Evolutionary conservation across 140 eudicot genomes (phyloP), one percentile per base, ranked within the genome.

Genomic region (Erigeron philadelphicus): DNA sequence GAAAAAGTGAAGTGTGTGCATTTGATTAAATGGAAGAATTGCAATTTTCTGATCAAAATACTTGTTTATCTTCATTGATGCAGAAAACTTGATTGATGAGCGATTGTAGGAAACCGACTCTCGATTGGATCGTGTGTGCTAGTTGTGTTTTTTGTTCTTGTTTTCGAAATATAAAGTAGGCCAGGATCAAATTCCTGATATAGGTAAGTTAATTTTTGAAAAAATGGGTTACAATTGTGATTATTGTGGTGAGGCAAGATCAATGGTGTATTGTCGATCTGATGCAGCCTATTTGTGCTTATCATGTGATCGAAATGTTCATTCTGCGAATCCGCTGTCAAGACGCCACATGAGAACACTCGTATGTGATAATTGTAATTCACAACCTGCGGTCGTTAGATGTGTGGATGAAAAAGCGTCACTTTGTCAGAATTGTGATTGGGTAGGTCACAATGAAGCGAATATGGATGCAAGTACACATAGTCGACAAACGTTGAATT

Each of bases 261-360:
- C 98, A 1, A 73, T 92, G 83, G 93, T 92, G 48, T 89, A 86
- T 67, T 92, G 98, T 76, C 96, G 98, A 21, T 92, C 98, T 25
- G 98, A 92, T 86, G 85, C 95, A 41, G 98, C 98, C 15, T 82
- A 84, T 78, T 81, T 92, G 72, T 92, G 98, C 72, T 83, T 92
- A 72, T 92, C 98, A 0, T 92, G 98, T 76, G 98, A 92, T 76
- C 89, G 95, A 5, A 83, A 80, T 68, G 85, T 92, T 71, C 98
- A 92, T 72, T 89, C 98, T 1, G 98, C 98, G 5, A 92, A 92
- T 80, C 93, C 96, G 42, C 83, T 92, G 45, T 86, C 96, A 1
- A 75, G 68, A 54, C 98, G 98, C 55, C 98, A 92, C 77, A 73
- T 86, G 49, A 82, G 98, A 61, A 92, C 96, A 52, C 98, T 92